Evolutionary conservation across 2,329 filamentous ascomycete genomes (phyloP).

Genomic region (Trichoderma polysporum): DNA sequence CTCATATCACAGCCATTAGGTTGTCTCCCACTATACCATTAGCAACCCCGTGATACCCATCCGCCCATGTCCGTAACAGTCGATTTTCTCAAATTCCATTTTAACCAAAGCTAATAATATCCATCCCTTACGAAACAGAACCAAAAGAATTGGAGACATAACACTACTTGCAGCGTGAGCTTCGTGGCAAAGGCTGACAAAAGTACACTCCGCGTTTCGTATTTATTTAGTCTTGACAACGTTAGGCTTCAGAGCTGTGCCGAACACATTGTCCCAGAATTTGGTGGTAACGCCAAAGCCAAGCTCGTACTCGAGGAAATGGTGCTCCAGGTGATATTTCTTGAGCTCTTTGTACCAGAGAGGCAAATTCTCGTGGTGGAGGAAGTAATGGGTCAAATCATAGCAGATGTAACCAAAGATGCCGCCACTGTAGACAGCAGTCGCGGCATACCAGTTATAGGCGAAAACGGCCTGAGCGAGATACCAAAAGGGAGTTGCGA

Average conservation of each 20-base stretch:
- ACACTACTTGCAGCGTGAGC: not conserved
- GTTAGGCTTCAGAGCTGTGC: slow-evolving; percentile 68
- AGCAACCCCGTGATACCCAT: not conserved
- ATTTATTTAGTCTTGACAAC: slow-evolving; percentile 37
- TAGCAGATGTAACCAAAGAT: slow-evolving; percentile 96
- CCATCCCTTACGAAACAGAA: not conserved
- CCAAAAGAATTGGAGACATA: not conserved
- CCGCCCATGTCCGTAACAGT: not conserved
- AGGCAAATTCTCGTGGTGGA: slow-evolving; percentile 91
- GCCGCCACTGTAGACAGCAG: slow-evolving; percentile 80
- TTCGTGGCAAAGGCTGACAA: not conserved
- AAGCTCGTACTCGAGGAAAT: slow-evolving; percentile 97
- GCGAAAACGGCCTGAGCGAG: slow-evolving; percentile 79
- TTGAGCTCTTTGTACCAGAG: slow-evolving; percentile 88
- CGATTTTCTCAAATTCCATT: not conserved
- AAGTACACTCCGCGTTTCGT: not conserved
- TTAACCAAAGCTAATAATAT: not conserved
- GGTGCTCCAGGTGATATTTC: slow-evolving; percentile 96
- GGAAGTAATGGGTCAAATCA: slow-evolving; percentile 97
- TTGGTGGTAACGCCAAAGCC: slow-evolving; percentile 95
- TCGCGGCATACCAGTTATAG: slow-evolving; percentile 80
- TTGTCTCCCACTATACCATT: not conserved
- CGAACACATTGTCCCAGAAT: slow-evolving; percentile 94
- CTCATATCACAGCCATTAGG: not conserved
- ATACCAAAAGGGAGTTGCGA: slow-evolving; percentile 90